These are phyloP conservation scores for Phlebiopsis flavidoalba DNA, from an alignment of 768 basidiomycete genomes.

Conservation along the genomic window DNA sequence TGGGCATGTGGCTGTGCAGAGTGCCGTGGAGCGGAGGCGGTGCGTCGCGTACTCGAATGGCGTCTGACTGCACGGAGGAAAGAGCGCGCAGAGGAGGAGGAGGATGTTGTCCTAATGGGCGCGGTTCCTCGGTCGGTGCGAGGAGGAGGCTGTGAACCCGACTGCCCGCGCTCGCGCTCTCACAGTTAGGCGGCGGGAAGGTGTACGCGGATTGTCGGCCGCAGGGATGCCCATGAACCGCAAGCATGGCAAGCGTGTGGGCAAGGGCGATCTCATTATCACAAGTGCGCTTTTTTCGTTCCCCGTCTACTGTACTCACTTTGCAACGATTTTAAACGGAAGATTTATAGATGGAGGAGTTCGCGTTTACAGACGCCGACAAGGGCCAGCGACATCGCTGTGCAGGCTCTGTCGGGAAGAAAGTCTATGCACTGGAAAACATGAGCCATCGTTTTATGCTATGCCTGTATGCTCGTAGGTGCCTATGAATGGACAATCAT, in stretches of 20 bases:
- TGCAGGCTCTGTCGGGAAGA: constrained; percentile 23
- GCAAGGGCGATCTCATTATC: constrained; percentile 59
- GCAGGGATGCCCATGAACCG: constrained; percentile 68
- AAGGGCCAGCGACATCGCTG: constrained; percentile 20
- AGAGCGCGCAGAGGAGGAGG: constrained; percentile 19
- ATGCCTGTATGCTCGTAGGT: constrained; percentile 2
- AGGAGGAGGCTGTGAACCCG: constrained; percentile 41
- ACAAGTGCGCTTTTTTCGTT: constrained; percentile 44
- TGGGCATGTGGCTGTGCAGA: constrained; percentile 46
- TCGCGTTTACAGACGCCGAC: constrained; percentile 22
- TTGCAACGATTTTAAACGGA: too few species aligned
- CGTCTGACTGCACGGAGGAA: not conserved
- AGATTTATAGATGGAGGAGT: constrained; percentile 24
- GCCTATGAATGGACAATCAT: not conserved
- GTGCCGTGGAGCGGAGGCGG: constrained; percentile 52
- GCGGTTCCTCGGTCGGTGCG: constrained; percentile 60
- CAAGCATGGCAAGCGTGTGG: constrained; percentile 44
- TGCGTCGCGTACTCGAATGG: constrained; percentile 8
- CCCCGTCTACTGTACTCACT: too few species aligned
- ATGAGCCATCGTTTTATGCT: constrained; percentile 1
- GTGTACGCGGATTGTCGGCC: constrained; percentile 49
- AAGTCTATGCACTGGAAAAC: constrained; percentile 19
- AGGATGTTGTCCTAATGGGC: constrained; percentile 46
- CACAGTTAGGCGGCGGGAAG: constrained; percentile 41
- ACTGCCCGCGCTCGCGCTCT: constrained; percentile 51